phyloP scores from a whole-genome alignment of 495 filamentous ascomycete genomes.

The Aspergillus funiculosus region DNA sequence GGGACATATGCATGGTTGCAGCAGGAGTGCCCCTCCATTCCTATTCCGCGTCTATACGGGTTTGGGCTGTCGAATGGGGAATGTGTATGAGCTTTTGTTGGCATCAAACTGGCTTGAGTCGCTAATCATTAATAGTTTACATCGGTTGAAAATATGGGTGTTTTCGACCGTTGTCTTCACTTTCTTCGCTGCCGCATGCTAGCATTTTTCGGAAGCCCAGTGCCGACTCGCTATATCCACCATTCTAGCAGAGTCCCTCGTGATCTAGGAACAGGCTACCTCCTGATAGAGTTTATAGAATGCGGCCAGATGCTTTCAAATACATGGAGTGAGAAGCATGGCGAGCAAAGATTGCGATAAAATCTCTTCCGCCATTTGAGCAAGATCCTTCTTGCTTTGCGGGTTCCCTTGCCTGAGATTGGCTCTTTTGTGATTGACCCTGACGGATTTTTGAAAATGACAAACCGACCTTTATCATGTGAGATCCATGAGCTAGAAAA shows the following conservation, averaged over 20 bases:
- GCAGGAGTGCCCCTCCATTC: slow-evolving; percentile 29
- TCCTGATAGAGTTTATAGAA: slow-evolving; percentile 13
- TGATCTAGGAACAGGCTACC: slow-evolving; percentile 2
- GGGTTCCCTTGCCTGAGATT: slow-evolving; percentile 20
- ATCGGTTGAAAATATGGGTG: slow-evolving; percentile 20
- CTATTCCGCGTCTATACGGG: slow-evolving; percentile 30
- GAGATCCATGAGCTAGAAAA: slow-evolving; percentile 27
- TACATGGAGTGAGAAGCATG: not conserved
- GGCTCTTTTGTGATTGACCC: slow-evolving; percentile 19
- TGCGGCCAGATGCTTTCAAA: slow-evolving; percentile 7
- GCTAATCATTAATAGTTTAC: slow-evolving; percentile 22
- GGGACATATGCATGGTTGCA: slow-evolving; percentile 33
- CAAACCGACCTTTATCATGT: slow-evolving; percentile 27
- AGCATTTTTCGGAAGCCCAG: slow-evolving; percentile 17
- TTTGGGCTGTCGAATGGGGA: slow-evolving; percentile 30
- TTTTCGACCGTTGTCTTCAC: slow-evolving; percentile 19
- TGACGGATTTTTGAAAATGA: slow-evolving; percentile 17
- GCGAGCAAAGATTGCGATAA: slow-evolving; percentile 11
- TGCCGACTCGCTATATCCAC: slow-evolving; percentile 23
- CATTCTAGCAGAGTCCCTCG: slow-evolving; percentile 39
- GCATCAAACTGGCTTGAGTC: not conserved
- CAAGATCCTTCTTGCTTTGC: slow-evolving; percentile 23
- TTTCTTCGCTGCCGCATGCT: slow-evolving; percentile 18
- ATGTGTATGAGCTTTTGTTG: slow-evolving; percentile 17
- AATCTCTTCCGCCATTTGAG: slow-evolving; percentile 26